These are phyloP conservation scores for Curvularia spicifera DNA, from an alignment of 2,329 filamentous ascomycete species.

Conservation along the genomic window DNA sequence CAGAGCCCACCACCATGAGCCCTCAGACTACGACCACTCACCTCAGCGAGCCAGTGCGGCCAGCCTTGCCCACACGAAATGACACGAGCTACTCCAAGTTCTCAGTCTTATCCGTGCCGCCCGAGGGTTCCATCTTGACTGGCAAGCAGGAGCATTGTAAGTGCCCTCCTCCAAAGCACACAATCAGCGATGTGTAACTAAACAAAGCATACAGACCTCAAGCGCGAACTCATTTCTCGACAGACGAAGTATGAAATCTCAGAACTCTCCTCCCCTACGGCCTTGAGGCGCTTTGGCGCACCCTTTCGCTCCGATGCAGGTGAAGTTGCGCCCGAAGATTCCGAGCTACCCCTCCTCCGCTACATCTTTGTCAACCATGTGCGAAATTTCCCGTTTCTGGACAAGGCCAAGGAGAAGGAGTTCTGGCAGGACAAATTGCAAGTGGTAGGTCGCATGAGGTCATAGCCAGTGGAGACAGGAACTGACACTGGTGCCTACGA, in stretches of 20 bases:
- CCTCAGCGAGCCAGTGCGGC: constrained; percentile 32
- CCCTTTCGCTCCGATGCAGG: constrained; percentile 92
- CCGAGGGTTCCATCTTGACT: constrained; percentile 71
- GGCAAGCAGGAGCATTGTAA: constrained; percentile 98
- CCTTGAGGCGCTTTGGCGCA: constrained; percentile 91
- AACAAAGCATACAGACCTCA: constrained; percentile 70
- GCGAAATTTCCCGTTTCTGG: constrained; percentile 95
- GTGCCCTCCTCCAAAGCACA: constrained; percentile 37
- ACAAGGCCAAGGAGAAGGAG: constrained; percentile 96
- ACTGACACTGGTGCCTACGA: constrained; percentile 26
- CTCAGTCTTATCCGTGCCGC: constrained; percentile 56
- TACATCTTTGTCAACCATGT: constrained; percentile 99
- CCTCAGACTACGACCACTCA: constrained; percentile 28
- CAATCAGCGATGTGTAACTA: constrained; percentile 6
- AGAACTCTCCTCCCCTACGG: constrained; percentile 93
- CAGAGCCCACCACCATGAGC: constrained; percentile 42
- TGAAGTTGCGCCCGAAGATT: constrained; percentile 91
- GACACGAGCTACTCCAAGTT: constrained; percentile 47
- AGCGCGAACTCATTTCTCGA: constrained; percentile 88
- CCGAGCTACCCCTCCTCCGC: constrained; percentile 87
- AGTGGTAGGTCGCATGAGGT: constrained; percentile 66
- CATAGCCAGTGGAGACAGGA: constrained; percentile 3
- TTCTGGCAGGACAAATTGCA: constrained; percentile 99
- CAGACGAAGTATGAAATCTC: constrained; percentile 90
- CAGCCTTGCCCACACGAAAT: constrained; percentile 26